These are phyloP conservation scores for Thelonectria blattea DNA, from an alignment of 2,329 filamentous ascomycete genomes.

Conservation along the genomic window DNA sequence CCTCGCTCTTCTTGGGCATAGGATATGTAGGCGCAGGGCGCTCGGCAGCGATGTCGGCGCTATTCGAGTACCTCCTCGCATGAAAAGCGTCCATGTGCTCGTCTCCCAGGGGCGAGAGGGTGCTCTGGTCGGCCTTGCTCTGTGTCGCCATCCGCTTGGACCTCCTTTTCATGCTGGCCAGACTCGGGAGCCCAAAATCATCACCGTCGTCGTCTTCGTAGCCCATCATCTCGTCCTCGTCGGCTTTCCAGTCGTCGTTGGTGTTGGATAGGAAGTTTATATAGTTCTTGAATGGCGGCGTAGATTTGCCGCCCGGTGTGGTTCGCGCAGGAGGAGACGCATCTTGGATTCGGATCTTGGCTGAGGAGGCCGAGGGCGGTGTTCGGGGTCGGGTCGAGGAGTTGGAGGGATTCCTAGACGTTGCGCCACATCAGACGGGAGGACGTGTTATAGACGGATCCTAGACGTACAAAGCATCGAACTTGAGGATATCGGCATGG, in stretches of 20 bases:
- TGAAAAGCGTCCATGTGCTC: slow-evolving; percentile 46
- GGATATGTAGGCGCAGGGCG: slow-evolving; percentile 83
- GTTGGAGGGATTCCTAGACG: slow-evolving; percentile 62
- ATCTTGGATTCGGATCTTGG: slow-evolving; percentile 57
- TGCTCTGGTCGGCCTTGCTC: slow-evolving; percentile 38
- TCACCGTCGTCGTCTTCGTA: slow-evolving; percentile 91
- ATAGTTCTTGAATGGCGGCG: slow-evolving; percentile 72
- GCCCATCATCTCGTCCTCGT: slow-evolving; percentile 77
- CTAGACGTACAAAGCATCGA: slow-evolving; percentile 73
- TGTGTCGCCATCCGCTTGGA: slow-evolving; percentile 59
- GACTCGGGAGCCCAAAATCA: slow-evolving; percentile 91
- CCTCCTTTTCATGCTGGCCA: slow-evolving; percentile 88
- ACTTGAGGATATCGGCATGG: slow-evolving; percentile 91
- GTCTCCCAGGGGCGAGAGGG: slow-evolving; percentile 46
- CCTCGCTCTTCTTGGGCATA: slow-evolving; percentile 85
- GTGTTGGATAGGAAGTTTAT: slow-evolving; percentile 81
- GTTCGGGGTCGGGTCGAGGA: slow-evolving; percentile 72
- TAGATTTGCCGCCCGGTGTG: slow-evolving; percentile 61
- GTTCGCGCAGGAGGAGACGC: slow-evolving; percentile 62
- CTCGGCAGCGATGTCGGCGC: slow-evolving; percentile 93
- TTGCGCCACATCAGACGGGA: slow-evolving; percentile 16
- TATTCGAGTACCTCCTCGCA: slow-evolving; percentile 75
- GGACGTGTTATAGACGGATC: neutral
- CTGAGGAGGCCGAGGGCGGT: slow-evolving; percentile 68
- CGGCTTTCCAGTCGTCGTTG: slow-evolving; percentile 80